Conservation (phyloP, 1,284 basidiomycete species). For the Ganoderma leucocontextum region DNA sequence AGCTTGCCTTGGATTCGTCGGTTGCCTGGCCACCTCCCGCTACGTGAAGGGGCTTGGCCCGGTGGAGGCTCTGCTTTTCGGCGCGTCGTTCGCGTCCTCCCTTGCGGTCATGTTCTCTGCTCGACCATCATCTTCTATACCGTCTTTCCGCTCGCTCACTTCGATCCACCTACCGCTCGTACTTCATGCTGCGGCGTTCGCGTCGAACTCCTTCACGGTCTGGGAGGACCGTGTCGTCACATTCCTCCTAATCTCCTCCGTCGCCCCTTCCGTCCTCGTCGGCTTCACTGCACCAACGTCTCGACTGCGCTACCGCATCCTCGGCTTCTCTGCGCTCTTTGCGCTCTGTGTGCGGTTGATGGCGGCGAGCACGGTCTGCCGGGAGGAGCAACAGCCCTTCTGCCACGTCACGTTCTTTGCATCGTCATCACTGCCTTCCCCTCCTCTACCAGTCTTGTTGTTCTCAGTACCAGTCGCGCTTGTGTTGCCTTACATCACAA, state of each 20-base stretch:
- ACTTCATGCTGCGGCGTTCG: slow-evolving; percentile 77
- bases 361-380: slow-evolving; percentile 83
- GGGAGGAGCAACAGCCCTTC: slow-evolving; percentile 93
- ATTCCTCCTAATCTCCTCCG: slow-evolving; percentile 75
- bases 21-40: slow-evolving; percentile 43
- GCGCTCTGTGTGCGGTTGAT: slow-evolving; percentile 80
- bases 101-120: slow-evolving; percentile 49
- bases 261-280: slow-evolving; percentile 63
- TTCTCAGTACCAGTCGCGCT: slow-evolving; percentile 63
- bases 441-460: slow-evolving; percentile 66
- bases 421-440: slow-evolving; percentile 69
- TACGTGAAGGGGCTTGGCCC: slow-evolving; percentile 54
- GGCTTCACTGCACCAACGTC: slow-evolving; percentile 74
- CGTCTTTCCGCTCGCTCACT: slow-evolving; percentile 42
- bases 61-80: slow-evolving; percentile 56
- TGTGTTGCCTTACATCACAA: slow-evolving; percentile 66
- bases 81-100: slow-evolving; percentile 48
- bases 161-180: slow-evolving; percentile 56
- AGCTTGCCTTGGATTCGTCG: slow-evolving; percentile 49
- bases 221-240: slow-evolving; percentile 92
- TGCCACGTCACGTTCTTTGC: slow-evolving; percentile 91
- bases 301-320: slow-evolving; percentile 78
- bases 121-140: slow-evolving; percentile 41
- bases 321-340: slow-evolving; percentile 74
- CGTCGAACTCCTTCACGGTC: slow-evolving; percentile 94